phyloP scores from a whole-genome alignment of 768 basidiomycete genomes.

The Steccherinum ochraceum region DNA sequence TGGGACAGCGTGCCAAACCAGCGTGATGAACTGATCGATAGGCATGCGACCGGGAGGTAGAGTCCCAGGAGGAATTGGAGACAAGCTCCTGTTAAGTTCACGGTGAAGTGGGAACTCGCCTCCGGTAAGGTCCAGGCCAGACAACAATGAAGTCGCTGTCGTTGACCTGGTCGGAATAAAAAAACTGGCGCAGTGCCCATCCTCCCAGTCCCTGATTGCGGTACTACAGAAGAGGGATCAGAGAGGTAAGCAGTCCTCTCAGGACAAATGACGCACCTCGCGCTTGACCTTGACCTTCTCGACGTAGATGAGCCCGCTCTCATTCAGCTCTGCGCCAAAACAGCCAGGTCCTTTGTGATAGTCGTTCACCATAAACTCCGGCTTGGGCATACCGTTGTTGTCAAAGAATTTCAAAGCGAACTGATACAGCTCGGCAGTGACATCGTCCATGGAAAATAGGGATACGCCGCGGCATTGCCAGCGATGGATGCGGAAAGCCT shows the following conservation, averaged over 20 bases:
- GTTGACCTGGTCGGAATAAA: constrained; percentile 3
- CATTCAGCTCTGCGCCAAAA: constrained; percentile 25
- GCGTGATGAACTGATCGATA: constrained; percentile 1
- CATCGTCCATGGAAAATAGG: constrained; percentile 21
- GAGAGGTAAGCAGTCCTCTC: no score
- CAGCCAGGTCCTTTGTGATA: constrained; percentile 25
- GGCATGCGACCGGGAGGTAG: no score
- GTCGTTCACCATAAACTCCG: constrained; percentile 19
- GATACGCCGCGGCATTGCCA: neutral
- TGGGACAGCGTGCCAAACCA: no score
- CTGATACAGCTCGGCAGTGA: constrained; percentile 25
- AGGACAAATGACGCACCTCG: constrained; percentile 12
- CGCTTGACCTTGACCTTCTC: constrained; percentile 18
- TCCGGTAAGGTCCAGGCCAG: constrained; percentile 11
- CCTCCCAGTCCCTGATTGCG: constrained; percentile 9
- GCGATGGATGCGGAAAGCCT: constrained; percentile 9
- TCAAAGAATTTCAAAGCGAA: constrained; percentile 26
- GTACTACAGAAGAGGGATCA: constrained; percentile 1
- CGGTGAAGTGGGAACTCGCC: no score
- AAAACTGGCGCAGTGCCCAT: constrained; percentile 6
- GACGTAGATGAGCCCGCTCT: constrained; percentile 24
- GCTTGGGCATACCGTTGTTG: constrained; percentile 18
- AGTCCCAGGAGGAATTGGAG: no score
- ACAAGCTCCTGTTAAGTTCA: no score
- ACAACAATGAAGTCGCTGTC: constrained; percentile 5